phyloP scores from a whole-genome alignment of 352 stramenopile species.

The Phytophthora megakarya region DNA sequence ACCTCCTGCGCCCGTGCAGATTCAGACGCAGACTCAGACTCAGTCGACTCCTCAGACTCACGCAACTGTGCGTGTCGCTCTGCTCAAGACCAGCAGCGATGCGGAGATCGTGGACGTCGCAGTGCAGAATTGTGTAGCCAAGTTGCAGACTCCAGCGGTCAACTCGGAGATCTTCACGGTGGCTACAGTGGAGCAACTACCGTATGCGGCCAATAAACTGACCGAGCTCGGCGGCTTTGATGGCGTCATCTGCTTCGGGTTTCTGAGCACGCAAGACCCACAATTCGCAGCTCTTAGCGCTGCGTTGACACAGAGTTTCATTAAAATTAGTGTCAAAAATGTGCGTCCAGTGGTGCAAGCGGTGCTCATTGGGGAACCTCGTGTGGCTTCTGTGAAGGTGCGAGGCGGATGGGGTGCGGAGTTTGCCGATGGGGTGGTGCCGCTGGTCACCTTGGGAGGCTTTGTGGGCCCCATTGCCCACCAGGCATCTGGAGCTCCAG shows the following conservation, averaged over 20 bases:
- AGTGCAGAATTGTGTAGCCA: conserved; percentile 60
- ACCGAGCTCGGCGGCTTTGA: conserved; percentile 70
- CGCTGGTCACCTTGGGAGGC: conserved; percentile 69
- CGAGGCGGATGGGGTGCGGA: conserved; percentile 71
- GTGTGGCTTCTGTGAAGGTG: conserved; percentile 73
- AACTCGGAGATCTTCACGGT: conserved; percentile 73
- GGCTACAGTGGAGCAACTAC: conserved; percentile 68
- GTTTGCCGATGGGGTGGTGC: conserved; percentile 63
- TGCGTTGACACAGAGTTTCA: conserved; percentile 72
- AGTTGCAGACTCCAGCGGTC: conserved; percentile 36
- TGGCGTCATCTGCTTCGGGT: conserved; percentile 77
- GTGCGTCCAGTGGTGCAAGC: conserved; percentile 78
- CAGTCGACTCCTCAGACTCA: conserved; percentile 33
- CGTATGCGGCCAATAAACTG: conserved; percentile 86
- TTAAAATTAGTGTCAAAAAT: conserved; percentile 85
- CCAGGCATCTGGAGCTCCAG: conserved; percentile 42
- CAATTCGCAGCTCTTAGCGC: conserved; percentile 66
- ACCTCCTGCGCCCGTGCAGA: conserved; percentile 32
- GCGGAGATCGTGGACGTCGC: conserved; percentile 70
- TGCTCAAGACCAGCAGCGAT: conserved; percentile 79
- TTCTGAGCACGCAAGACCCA: conserved; percentile 68
- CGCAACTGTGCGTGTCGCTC: conserved; percentile 52
- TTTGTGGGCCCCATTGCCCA: conserved; percentile 58
- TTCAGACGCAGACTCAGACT: conserved; percentile 22
- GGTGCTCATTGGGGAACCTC: conserved; percentile 81